Evolutionary conservation across 2,329 filamentous ascomycete genomes (phyloP).

Genomic region (Curvularia lunata): DNA sequence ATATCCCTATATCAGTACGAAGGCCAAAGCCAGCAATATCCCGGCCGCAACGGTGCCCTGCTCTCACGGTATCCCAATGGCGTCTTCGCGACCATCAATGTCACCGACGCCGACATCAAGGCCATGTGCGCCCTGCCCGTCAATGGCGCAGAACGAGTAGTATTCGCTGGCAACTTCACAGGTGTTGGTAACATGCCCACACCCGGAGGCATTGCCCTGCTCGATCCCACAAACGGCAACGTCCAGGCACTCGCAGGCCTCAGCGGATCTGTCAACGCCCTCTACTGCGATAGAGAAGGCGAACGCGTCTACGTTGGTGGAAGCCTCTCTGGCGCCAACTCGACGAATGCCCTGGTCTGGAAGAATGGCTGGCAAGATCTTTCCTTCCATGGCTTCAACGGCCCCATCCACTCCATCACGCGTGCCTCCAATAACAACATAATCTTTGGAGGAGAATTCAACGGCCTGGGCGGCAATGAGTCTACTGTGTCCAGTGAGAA

Average conservation of each 20-base stretch:
- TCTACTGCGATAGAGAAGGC: constrained; percentile 79
- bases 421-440: constrained; percentile 83
- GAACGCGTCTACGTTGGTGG: constrained; percentile 91
- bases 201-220: constrained; percentile 77
- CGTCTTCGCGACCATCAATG: constrained; percentile 73
- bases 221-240: constrained; percentile 73
- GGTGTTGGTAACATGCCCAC: constrained; percentile 79
- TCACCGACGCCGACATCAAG: constrained; percentile 82
- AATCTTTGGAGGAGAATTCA: constrained; percentile 90
- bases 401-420: constrained; percentile 83
- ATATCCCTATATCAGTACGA: constrained; percentile 88
- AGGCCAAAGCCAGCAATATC: constrained; percentile 74
- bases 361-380: constrained; percentile 73
- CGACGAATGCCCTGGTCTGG: constrained; percentile 91
- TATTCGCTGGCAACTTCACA: constrained; percentile 95
- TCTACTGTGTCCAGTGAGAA: constrained; percentile 67
- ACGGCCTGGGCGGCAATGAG: constrained; percentile 83
- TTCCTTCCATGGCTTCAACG: constrained; percentile 93
- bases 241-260: constrained; percentile 81
- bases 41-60: constrained; percentile 77
- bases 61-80: constrained; percentile 85
- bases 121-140: constrained; percentile 83
- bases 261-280: constrained; percentile 78
- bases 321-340: constrained; percentile 78
- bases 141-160: constrained; percentile 73